Conservation (phyloP, 2,329 filamentous ascomycete genomes). For the Penicillium hesseltinei region DNA sequence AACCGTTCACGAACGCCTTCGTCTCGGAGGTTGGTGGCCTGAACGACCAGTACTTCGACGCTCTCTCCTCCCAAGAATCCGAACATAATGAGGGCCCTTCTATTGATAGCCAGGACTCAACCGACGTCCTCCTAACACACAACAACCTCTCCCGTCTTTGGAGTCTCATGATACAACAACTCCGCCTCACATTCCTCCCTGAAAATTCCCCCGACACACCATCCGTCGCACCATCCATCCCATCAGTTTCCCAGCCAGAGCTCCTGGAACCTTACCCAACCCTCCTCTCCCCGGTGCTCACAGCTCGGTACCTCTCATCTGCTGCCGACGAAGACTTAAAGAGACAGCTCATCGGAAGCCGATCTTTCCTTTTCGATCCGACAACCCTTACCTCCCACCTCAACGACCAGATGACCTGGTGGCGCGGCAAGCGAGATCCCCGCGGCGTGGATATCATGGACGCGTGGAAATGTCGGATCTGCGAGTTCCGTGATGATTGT, state of each 20-base stretch:
- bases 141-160: conserved; percentile 62
- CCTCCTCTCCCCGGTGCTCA: conserved; percentile 45
- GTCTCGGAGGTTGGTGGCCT: conserved; percentile 70
- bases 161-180: conserved; percentile 62
- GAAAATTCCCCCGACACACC: conserved; percentile 9
- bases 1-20: conserved; percentile 73
- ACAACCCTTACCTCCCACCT: conserved; percentile 65
- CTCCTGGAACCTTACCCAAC: conserved; percentile 39
- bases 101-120: conserved; percentile 43
- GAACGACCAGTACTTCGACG: conserved; percentile 64
- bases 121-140: conserved; percentile 55
- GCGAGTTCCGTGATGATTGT: conserved; percentile 78
- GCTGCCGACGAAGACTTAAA: conserved; percentile 25
- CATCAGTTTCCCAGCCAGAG: conserved; percentile 34
- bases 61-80: conserved; percentile 32
- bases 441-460: conserved; percentile 78
- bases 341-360: conserved; percentile 50
- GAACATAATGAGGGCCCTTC: conserved; percentile 28
- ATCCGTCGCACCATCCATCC: conserved; percentile 31
- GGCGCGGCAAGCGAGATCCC: conserved; percentile 71
- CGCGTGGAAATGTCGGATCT: conserved; percentile 81
- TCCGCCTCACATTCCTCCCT: conserved; percentile 51
- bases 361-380: conserved; percentile 66
- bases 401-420: conserved; percentile 74
- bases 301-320: conserved; percentile 45